These are phyloP conservation scores for Fusarium nanum DNA, from an alignment of 2,329 filamentous ascomycete genomes.

Conservation along the genomic window DNA sequence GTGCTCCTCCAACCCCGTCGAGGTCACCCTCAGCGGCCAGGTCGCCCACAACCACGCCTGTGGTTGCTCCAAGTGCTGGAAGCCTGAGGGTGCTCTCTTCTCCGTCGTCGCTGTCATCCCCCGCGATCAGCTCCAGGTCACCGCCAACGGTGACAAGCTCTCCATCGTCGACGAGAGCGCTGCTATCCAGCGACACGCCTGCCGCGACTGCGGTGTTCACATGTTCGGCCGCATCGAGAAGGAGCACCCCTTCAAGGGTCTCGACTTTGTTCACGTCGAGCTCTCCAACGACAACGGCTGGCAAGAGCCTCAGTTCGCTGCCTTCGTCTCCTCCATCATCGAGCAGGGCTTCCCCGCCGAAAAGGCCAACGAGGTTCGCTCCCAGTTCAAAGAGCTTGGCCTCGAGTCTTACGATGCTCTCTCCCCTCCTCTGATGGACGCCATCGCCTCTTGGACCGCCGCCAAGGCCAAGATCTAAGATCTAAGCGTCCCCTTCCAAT, in stretches of 20 bases:
- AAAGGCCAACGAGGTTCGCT: constrained; percentile 66
- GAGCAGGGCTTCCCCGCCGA: constrained; percentile 72
- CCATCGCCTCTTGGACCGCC: constrained; percentile 66
- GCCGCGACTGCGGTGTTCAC: constrained; percentile 70
- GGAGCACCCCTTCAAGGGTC: constrained; percentile 73
- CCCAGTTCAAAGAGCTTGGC: constrained; percentile 64
- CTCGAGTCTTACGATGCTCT: constrained; percentile 73
- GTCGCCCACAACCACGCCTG: constrained; percentile 77
- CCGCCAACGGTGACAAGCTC: constrained; percentile 69
- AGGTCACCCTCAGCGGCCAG: constrained; percentile 67
- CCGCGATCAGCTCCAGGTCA: constrained; percentile 64
- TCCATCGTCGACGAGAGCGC: constrained; percentile 65
- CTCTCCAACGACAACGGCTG: constrained; percentile 70
- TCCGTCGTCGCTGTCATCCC: constrained; percentile 72
- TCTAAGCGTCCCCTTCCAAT: constrained; percentile 9
- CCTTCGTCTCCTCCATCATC: constrained; percentile 74
- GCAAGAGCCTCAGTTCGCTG: constrained; percentile 78
- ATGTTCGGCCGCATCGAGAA: constrained; percentile 73
- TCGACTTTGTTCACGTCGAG: constrained; percentile 77
- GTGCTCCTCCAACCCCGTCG: constrained; percentile 66
- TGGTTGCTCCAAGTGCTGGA: constrained; percentile 80
- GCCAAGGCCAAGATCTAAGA: constrained; percentile 54
- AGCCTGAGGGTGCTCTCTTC: constrained; percentile 72
- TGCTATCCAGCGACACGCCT: constrained; percentile 70
- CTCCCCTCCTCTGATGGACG: constrained; percentile 72